A percentile compares a stretch with the other conserved stretches of the same genome.
phyloP scores from a whole-genome alignment of 306 rosid genomes.

The Sesbania bispinosa region DNA sequence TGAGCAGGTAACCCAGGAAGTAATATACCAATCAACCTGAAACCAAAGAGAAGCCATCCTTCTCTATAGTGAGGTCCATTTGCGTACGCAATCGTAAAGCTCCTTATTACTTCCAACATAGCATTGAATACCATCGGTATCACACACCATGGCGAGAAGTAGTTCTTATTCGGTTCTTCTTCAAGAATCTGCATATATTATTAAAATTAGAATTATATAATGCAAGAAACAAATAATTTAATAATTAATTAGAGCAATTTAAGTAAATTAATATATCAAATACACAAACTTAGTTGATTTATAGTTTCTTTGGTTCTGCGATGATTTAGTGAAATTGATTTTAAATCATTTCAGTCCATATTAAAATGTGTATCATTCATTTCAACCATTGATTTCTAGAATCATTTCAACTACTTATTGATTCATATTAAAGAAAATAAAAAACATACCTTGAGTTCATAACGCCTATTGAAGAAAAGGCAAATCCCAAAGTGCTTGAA shows the following conservation, averaged over 20 bases:
- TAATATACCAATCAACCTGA: constrained; percentile 51
- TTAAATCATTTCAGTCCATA: too few species aligned
- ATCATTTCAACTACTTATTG: too few species aligned
- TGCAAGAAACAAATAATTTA: neutral
- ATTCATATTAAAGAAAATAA: neutral
- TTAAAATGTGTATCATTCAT: too few species aligned
- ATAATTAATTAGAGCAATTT: too few species aligned
- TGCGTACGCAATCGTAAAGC: constrained; percentile 44
- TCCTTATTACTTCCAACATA: constrained; percentile 53
- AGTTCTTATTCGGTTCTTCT: constrained; percentile 73
- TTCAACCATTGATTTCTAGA: too few species aligned
- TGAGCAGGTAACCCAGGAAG: constrained; percentile 66
- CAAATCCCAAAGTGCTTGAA: constrained; percentile 84
- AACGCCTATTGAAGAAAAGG: constrained; percentile 52
- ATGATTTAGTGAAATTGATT: too few species aligned
- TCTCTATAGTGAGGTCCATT: constrained; percentile 54
- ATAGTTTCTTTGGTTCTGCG: too few species aligned
- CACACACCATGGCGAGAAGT: constrained; percentile 37
- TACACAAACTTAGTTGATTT: too few species aligned
- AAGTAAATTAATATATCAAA: too few species aligned
- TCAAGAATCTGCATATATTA: constrained; percentile 53
- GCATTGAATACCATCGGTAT: constrained; percentile 53
- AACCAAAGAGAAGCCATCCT: constrained; percentile 40
- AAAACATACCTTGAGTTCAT: constrained; percentile 42
- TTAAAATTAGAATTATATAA: neutral